Conservation (phyloP, 2,329 filamentous ascomycete species). For the Stagonosporopsis cucurbitacearum region DNA sequence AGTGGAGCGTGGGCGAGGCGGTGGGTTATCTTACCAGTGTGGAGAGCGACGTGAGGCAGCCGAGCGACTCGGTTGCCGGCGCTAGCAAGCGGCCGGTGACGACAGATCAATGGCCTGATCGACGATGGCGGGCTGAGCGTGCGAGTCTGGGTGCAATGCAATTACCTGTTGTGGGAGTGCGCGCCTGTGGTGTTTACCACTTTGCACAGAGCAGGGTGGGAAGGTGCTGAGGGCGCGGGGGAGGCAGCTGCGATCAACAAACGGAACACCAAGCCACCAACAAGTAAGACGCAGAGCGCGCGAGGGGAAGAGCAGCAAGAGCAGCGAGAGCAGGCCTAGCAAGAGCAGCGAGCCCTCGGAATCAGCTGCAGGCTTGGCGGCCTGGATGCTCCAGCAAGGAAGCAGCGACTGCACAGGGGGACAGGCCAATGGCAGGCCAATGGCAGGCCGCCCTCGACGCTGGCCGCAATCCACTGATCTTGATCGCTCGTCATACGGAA, state of each 20-base stretch:
- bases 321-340: constrained; percentile 17
- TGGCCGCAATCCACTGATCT: constrained; percentile 22
- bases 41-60: constrained; percentile 38
- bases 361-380: constrained; percentile 22
- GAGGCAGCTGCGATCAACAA: constrained; percentile 8
- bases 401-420: constrained; percentile 34
- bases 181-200: constrained; percentile 10
- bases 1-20: constrained; percentile 32
- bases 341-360: constrained; percentile 19
- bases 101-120: constrained; percentile 23
- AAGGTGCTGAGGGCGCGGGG: constrained; percentile 5
- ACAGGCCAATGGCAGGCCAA: constrained; percentile 34
- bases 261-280: constrained; percentile 5
- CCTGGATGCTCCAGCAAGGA: constrained; percentile 33
- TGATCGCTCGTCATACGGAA: constrained; percentile 26
- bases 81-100: constrained; percentile 42
- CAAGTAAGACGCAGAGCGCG: constrained; percentile 12
- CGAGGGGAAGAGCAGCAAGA: constrained; percentile 6
- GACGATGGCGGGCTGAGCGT: constrained; percentile 17
- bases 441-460: constrained; percentile 21
- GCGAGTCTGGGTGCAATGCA: not conserved
- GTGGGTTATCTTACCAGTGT: constrained; percentile 40
- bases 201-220: constrained; percentile 2
- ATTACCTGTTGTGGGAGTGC: too few species aligned
- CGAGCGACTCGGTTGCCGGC: constrained; percentile 42